Conservation (phyloP, 2,329 filamentous ascomycete species). For the Sporothrix pseudoabietina region DNA sequence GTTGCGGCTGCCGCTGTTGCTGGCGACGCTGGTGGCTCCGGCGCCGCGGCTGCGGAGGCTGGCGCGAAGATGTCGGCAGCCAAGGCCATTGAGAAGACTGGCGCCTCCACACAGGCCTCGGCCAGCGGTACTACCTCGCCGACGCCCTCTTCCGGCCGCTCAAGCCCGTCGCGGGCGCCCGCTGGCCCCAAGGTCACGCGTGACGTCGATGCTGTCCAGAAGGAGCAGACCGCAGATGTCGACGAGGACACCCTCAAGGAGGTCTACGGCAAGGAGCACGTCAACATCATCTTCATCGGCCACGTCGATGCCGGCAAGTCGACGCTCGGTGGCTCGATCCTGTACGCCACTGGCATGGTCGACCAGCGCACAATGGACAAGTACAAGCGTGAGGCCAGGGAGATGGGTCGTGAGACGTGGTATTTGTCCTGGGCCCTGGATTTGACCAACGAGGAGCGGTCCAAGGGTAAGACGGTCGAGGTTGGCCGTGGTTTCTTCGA, state of each 20-base stretch:
- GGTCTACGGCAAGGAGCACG: slow-evolving; percentile 89
- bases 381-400: slow-evolving; percentile 95
- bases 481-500: slow-evolving; percentile 96
- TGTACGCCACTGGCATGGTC: slow-evolving; percentile 97
- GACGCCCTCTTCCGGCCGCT: slow-evolving; percentile 78
- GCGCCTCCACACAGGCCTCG: slow-evolving; percentile 60
- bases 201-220: slow-evolving; percentile 79
- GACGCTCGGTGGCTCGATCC: slow-evolving; percentile 88
- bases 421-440: slow-evolving; percentile 98
- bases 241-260: slow-evolving; percentile 77
- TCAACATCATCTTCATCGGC: slow-evolving; percentile 95
- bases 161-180: slow-evolving; percentile 68
- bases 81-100: slow-evolving; percentile 91
- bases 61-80: slow-evolving; percentile 81
- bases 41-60: slow-evolving; percentile 52
- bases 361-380: slow-evolving; percentile 98
- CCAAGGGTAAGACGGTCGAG: slow-evolving; percentile 97
- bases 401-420: slow-evolving; percentile 95
- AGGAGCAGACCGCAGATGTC: slow-evolving; percentile 77
- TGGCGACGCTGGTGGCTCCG: slow-evolving; percentile 40
- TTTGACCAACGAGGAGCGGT: slow-evolving; percentile 91
- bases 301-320: slow-evolving; percentile 99
- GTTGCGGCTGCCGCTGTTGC: slow-evolving; percentile 27
- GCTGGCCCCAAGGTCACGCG: slow-evolving; percentile 56
- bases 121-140: slow-evolving; percentile 75